These are phyloP conservation scores for Fusarium sp. DNA, from an alignment of 2,329 filamentous ascomycete genomes.

Conservation along the genomic window DNA sequence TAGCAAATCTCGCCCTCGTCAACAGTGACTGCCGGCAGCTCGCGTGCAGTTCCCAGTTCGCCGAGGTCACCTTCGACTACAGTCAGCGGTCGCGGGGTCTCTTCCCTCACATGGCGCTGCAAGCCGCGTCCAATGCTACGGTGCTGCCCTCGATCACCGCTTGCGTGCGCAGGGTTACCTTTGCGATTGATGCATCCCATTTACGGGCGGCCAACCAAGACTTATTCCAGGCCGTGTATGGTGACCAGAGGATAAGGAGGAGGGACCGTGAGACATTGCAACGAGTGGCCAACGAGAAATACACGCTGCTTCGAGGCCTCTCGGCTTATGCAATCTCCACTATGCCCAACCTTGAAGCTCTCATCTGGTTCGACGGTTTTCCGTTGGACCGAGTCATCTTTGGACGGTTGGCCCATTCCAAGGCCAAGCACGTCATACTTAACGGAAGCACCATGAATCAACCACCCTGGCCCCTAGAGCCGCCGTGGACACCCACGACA, in stretches of 20 bases:
- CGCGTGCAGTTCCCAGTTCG: slow-evolving; percentile 24
- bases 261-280: too few relatives aligned
- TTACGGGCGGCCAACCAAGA: too few relatives aligned
- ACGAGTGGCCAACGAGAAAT: too few relatives aligned
- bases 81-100: neutral
- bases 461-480: slow-evolving; percentile 4
- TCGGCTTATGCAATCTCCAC: too few relatives aligned
- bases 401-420: neutral
- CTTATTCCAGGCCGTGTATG: too few relatives aligned
- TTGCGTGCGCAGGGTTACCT: slow-evolving; percentile 4
- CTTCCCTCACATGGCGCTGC: neutral
- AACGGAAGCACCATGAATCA: neutral
- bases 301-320: neutral
- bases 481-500: neutral
- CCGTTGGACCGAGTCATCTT: neutral
- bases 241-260: too few relatives aligned
- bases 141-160: neutral
- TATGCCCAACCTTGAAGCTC: slow-evolving; percentile 17
- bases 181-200: neutral
- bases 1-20: slow-evolving; percentile 26
- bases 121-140: too few relatives aligned
- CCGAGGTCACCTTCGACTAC: slow-evolving; percentile 23
- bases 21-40: slow-evolving; percentile 34
- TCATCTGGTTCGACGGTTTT: slow-evolving; percentile 5
- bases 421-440: neutral